These are phyloP conservation scores for Tricholomella constricta DNA, from an alignment of 768 basidiomycete species.

Conservation along the genomic window DNA sequence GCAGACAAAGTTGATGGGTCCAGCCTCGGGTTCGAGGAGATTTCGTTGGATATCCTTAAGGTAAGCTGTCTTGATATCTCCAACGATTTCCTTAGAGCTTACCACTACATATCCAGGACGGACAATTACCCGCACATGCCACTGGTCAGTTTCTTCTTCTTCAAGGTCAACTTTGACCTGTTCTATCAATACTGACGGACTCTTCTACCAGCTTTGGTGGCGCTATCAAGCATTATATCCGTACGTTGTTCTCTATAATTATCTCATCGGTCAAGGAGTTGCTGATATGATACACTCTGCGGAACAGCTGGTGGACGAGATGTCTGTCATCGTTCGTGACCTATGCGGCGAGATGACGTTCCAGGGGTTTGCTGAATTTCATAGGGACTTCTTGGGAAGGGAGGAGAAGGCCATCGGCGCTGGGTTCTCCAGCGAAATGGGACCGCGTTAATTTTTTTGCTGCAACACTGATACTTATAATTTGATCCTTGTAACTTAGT, in stretches of 20 bases:
- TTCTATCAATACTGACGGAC: background rate
- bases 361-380: slow-evolving; percentile 38
- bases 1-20: slow-evolving; percentile 41
- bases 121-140: slow-evolving; percentile 45
- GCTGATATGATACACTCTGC: background rate
- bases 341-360: slow-evolving; percentile 45
- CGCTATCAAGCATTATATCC: slow-evolving; percentile 40
- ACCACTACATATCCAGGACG: slow-evolving; percentile 29
- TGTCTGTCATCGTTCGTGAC: slow-evolving; percentile 37
- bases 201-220: slow-evolving; percentile 34
- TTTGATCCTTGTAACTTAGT: too few relatives aligned
- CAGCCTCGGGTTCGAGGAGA: slow-evolving; percentile 42
- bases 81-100: background rate
- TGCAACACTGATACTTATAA: too few relatives aligned
- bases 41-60: slow-evolving; percentile 40
- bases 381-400: slow-evolving; percentile 36
- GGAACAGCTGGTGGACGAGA: slow-evolving; percentile 41
- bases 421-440: slow-evolving; percentile 18
- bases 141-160: slow-evolving; percentile 28
- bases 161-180: background rate
- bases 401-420: slow-evolving; percentile 39
- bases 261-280: background rate
- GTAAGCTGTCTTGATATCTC: slow-evolving; percentile 23
- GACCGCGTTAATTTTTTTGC: slow-evolving; percentile 2
- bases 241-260: slow-evolving; percentile 18